Percentiles rank a stretch among this genome's conserved stretches.
Evolutionary conservation across 768 basidiomycete species (phyloP).

Genomic region (Lentinula aciculospora): DNA sequence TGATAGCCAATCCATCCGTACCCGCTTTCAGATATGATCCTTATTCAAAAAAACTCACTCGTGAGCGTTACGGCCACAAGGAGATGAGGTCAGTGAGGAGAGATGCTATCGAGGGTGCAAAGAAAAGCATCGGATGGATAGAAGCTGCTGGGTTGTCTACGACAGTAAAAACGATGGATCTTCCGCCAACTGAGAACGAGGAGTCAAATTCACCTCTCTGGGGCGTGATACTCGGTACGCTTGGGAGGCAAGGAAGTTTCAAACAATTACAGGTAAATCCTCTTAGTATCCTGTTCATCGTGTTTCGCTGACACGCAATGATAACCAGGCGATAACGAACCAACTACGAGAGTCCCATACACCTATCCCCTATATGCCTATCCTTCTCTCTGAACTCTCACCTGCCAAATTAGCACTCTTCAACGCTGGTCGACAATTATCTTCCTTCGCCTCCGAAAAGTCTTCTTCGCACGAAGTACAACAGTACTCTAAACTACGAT

Average conservation of each 20-base stretch:
- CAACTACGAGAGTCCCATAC: conserved; percentile 53
- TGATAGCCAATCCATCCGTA: conserved; percentile 96
- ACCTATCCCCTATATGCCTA: conserved; percentile 75
- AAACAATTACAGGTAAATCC: conserved; percentile 69
- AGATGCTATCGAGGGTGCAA: conserved; percentile 71
- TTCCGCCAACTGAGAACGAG: neutral
- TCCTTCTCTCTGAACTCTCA: conserved; percentile 94
- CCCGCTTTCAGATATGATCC: conserved; percentile 98
- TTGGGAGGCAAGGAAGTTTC: conserved; percentile 91
- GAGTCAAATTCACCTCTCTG: conserved; percentile 39
- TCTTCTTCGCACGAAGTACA: neutral
- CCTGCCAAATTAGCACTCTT: conserved; percentile 90
- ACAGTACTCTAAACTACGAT: neutral
- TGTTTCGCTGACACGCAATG: neutral
- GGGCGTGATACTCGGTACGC: conserved; percentile 91
- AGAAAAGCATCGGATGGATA: conserved; percentile 48
- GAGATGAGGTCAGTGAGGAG: conserved; percentile 79
- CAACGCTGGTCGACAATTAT: conserved; percentile 18
- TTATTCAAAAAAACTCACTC: conserved; percentile 93
- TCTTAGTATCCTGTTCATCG: neutral
- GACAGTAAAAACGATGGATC: neutral
- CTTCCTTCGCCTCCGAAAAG: neutral
- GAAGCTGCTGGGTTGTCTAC: conserved; percentile 7
- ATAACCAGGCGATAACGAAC: conserved; percentile 59
- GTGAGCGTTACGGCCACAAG: conserved; percentile 84